Conservation (phyloP, 768 basidiomycete genomes). For the Pisolithus sp. region DNA sequence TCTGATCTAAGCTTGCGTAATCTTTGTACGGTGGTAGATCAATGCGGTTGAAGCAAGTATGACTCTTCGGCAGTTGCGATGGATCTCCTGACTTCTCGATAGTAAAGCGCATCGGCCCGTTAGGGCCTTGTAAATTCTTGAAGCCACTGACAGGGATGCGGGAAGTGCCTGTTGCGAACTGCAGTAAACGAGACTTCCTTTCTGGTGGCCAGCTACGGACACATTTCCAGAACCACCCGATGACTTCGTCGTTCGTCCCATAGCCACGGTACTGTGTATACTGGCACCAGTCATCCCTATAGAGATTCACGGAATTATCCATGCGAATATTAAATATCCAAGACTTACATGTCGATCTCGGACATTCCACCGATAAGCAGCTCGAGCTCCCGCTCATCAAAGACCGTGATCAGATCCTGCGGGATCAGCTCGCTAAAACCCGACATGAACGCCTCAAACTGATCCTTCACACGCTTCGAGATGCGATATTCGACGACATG, state of each 20-base stretch:
- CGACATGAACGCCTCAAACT: conserved; percentile 98
- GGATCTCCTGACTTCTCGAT: conserved; percentile 99
- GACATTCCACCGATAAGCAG: conserved; percentile 98
- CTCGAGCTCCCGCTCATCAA: conserved; percentile 97
- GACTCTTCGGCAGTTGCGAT: conserved; percentile 92
- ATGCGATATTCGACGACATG: conserved; percentile 94
- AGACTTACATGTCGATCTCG: conserved; percentile 91
- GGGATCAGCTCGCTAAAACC: conserved; percentile 99
- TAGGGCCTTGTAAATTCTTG: conserved; percentile 96
- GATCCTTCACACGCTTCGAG: conserved; percentile 93
- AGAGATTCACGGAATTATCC: not conserved
- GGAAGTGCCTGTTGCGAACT: conserved; percentile 96
- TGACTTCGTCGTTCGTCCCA: conserved; percentile 90
- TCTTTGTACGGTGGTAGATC: conserved; percentile 98
- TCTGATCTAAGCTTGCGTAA: conserved; percentile 90
- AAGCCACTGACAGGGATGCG: conserved; percentile 98
- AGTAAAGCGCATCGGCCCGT: conserved; percentile 93
- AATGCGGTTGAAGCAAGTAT: conserved; percentile 94
- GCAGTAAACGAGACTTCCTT: conserved; percentile 91
- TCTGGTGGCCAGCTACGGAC: conserved; percentile 97
- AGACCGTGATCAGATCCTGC: conserved; percentile 95
- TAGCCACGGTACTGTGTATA: conserved; percentile 98
- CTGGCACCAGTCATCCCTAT: conserved; percentile 95
- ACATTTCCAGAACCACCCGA: conserved; percentile 99
- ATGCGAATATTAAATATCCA: not conserved